Evolutionary conservation across 805 yeast genomes (phyloP), one percentile per base, ranked within the genome.

Genomic region (Saccharomycodes ludwigii): DNA sequence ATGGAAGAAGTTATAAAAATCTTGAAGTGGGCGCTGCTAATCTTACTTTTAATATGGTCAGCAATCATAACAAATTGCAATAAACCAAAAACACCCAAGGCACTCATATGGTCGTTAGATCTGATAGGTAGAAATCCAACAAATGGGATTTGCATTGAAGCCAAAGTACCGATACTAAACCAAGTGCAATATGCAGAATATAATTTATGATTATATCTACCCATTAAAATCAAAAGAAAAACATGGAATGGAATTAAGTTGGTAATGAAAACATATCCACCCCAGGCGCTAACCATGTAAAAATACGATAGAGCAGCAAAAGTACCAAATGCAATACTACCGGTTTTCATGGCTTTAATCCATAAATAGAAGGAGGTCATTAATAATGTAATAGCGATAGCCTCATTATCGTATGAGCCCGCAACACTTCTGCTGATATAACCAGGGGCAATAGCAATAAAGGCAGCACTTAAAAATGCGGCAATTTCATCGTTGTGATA

Each of bases 271-370:
- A 93, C 99, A 54, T 91, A 91, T 18, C 99, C 99, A 65, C 99
- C 99, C 96, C 99, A 86, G 9, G 99, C 98, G 29, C 94, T 76
- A 32, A 91, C 99, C 99, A 91, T 91, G 67, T 91, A 91, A 59
- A 93, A 91, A 63, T 93, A 91, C 47, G 76, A 79, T 21, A 84
- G 53, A 2, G 98, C 94, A 18, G 96, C 75, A 44, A 79, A 61
- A 3, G 88, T 65, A 8, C 84, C 91, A 65, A 76, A 83, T 42
- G 82, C 68, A 12, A 86, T 75, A 2, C 95, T 82, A 28, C 98
- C 99, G 24, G 79, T 65, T 57, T 88, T 88, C 57, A 83, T 71
- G 9, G 95, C 78, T 61, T 85, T 86, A 58, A 91, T 79, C 99
- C 99, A 91, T 38, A 84, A 68, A 66, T 74, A 86, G 56, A 93